phyloP scores from a whole-genome alignment of 164 flowering plant species.

The Platanus orientalis region DNA sequence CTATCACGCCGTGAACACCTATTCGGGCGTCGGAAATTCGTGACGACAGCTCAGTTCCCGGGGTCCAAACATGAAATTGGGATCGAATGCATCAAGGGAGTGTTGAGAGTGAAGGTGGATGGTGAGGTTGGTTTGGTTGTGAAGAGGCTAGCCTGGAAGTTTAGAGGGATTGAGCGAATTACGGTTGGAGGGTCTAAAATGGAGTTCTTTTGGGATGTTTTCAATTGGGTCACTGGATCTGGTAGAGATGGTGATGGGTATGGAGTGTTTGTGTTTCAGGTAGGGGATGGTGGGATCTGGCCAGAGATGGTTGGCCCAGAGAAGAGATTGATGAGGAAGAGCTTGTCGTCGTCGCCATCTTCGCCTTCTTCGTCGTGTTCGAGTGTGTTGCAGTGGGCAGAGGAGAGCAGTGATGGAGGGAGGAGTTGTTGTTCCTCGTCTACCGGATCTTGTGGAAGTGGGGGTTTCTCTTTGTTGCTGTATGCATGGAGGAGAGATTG shows the following conservation, averaged over 20 bases:
- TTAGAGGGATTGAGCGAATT: slow-evolving; percentile 66
- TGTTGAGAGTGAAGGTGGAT: slow-evolving; percentile 49
- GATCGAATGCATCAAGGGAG: slow-evolving; percentile 51
- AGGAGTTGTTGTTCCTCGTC: slow-evolving; percentile 59
- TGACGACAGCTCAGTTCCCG: slow-evolving; percentile 42
- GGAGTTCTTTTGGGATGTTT: slow-evolving; percentile 75
- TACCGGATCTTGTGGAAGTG: slow-evolving; percentile 37
- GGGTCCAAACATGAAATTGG: slow-evolving; percentile 51
- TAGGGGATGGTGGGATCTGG: slow-evolving; percentile 65
- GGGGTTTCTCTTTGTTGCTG: slow-evolving; percentile 57
- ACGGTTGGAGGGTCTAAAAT: slow-evolving; percentile 43
- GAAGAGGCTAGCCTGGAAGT: slow-evolving; percentile 67
- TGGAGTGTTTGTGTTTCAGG: slow-evolving; percentile 64
- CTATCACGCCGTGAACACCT: slow-evolving; percentile 69
- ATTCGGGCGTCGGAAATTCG: slow-evolving; percentile 47
- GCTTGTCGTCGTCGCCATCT: slow-evolving; percentile 26
- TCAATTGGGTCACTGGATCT: slow-evolving; percentile 49
- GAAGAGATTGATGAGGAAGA: slow-evolving; percentile 66
- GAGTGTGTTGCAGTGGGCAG: slow-evolving; percentile 76
- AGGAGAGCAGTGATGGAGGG: slow-evolving; percentile 65
- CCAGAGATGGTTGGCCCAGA: slow-evolving; percentile 67
- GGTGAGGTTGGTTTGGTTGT: slow-evolving; percentile 41
- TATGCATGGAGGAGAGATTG: slow-evolving; percentile 60
- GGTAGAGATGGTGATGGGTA: slow-evolving; percentile 23
- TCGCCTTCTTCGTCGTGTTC: slow-evolving; percentile 52